Conservation (phyloP, 257 asterid species). For the Nicotiana sylvestris region DNA sequence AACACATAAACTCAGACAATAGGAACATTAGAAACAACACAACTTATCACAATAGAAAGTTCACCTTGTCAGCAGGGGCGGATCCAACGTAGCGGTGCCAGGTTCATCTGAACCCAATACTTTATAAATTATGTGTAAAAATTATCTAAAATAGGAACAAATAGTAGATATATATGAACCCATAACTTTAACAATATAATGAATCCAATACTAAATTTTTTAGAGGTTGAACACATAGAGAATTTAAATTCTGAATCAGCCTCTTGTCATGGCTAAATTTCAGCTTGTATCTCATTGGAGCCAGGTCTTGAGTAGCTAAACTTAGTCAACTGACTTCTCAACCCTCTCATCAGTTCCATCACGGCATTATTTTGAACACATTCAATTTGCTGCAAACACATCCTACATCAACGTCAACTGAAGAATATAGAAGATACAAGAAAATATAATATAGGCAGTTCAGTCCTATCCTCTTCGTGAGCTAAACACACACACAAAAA, state of each 20-base stretch:
- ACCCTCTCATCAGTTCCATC: slow-evolving; percentile 89
- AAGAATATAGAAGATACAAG: background rate
- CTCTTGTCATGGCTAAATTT: slow-evolving; percentile 75
- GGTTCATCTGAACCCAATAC: too few species aligned
- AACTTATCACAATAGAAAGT: background rate
- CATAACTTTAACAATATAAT: too few species aligned
- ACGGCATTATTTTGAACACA: slow-evolving; percentile 72
- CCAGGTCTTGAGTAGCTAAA: slow-evolving; percentile 73
- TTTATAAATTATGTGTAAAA: too few species aligned
- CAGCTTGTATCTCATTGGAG: slow-evolving; percentile 84
- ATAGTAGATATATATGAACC: too few species aligned
- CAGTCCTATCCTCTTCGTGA: background rate
- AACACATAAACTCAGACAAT: background rate
- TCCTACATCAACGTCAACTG: background rate
- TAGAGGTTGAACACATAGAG: too few species aligned
- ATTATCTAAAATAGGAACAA: too few species aligned
- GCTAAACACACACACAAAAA: background rate
- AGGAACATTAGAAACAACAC: background rate
- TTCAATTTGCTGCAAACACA: slow-evolving; percentile 60
- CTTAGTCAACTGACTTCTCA: slow-evolving; percentile 76
- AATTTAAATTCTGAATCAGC: too few species aligned
- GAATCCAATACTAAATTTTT: too few species aligned
- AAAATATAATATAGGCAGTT: background rate
- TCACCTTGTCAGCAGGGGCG: slow-evolving; percentile 52
- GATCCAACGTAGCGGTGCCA: too few species aligned